phyloP scores from a whole-genome alignment of 1,284 basidiomycete species.

The Austroboletus olivaceoglutinosus region DNA sequence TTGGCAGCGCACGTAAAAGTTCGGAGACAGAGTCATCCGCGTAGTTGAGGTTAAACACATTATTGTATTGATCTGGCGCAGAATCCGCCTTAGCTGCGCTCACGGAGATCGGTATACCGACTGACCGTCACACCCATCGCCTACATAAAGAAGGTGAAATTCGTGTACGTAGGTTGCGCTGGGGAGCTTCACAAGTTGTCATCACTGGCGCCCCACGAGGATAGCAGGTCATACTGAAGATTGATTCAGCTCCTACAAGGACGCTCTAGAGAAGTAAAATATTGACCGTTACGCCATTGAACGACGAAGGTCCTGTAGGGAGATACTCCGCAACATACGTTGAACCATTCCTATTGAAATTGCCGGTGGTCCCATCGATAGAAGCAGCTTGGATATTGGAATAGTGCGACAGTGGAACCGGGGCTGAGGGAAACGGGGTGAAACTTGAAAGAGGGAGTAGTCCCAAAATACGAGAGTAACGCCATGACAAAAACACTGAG shows the following conservation, averaged over 20 bases:
- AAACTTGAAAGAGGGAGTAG: background rate
- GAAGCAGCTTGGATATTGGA: constrained; percentile 43
- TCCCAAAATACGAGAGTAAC: background rate
- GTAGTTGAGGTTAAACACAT: constrained; percentile 36
- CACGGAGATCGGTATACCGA: background rate
- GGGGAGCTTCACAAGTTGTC: constrained; percentile 40
- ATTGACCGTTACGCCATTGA: constrained; percentile 38
- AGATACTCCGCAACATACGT: constrained; percentile 39
- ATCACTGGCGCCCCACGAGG: constrained; percentile 35
- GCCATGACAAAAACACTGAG: too few species aligned
- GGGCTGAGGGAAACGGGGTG: constrained; percentile 23
- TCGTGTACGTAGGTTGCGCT: constrained; percentile 37
- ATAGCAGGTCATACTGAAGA: constrained; percentile 41
- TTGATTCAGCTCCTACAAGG: background rate
- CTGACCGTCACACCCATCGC: constrained; percentile 35
- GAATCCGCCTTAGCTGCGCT: too few species aligned
- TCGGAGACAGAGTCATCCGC: constrained; percentile 33
- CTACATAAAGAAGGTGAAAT: constrained; percentile 44
- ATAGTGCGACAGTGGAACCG: constrained; percentile 23
- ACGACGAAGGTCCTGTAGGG: constrained; percentile 12
- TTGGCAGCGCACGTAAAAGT: constrained; percentile 33
- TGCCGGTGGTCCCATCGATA: constrained; percentile 31
- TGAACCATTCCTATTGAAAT: constrained; percentile 37
- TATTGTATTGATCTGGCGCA: too few species aligned
- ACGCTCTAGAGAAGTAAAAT: background rate